Evolutionary conservation across 2,329 filamentous ascomycete species (phyloP), one percentile per base, ranked within the genome.

Genomic region (Clonostachys rhizophaga): DNA sequence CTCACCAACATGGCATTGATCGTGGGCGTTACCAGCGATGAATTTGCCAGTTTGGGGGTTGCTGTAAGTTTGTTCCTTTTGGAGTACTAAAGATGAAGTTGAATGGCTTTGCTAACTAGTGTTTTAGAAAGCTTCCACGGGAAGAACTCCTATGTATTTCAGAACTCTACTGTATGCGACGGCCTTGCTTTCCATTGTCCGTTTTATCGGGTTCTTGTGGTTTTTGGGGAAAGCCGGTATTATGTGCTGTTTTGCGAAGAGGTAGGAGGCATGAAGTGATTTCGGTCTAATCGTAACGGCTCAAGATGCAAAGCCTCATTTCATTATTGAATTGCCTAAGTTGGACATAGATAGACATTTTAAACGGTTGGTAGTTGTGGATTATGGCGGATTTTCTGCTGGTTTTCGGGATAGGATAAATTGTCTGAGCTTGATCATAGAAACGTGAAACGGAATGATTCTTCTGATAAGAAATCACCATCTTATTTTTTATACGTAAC

Each of bases 201-300:
- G 91, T 56, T 96, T 96, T 76, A 74, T 89, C 49, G 91, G 91
- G 54, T 94, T 89, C 70, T 61, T 78, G 51, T 95, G 87, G 87
- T 96, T 95, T 85, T 72, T 96, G 57, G 88, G 89, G 63, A 86
- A 83, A 72, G 91, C 89, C 44, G 90, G 91, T 69, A 81, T 95
- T 67, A 86, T 94, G 80, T 94, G 89, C 82, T 95, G 90, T 76
- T 91, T 95, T 66, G 82, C 86, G 53, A 83, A 86, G 63, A 79
- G 84, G 66, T 89, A 74, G 70, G 24, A 30, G 24, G 9, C 24
- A 30, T 10, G 24, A 10, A 30, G 24, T 10, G 24, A 30, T 30
- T 30, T 30, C 8, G 10, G 24, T 10, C 24, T 8, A 1, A 10
- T 10, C 24, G 5, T 10, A 30, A 9, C 9, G 24, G 24, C 24